Base-by-base conservation (phyloP, 78 protist species). In the Dictyostelium firmibasis region DNA sequence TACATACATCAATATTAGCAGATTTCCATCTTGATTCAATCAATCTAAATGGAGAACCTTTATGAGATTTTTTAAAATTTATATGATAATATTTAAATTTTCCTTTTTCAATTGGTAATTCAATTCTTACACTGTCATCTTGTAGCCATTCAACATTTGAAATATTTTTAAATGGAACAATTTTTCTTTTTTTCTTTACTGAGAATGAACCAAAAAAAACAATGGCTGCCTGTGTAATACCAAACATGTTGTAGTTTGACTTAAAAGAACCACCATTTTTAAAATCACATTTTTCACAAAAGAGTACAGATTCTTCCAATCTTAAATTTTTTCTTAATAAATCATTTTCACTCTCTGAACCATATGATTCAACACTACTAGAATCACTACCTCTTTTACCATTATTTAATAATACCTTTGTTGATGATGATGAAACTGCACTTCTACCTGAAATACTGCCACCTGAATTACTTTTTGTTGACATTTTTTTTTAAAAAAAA, bases 21-120 rank as follows among this genome's bases (percentile, higher is more conserved):
- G 79, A 29, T 72, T 72, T 27, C 79, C 79, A 72, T 72, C 79
- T 72, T 72, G 79, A 72, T 33, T 72, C 79, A 33, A 72, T 72
- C 33, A 72, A 72, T 72, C 79, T 72, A 33, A 33, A 72, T 72
- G 79, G 79, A 29, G 79, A 72, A 72, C 79, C 79, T 33, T 33
- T 33, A 72, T 72, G 79, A 33, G 79, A 31, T 72, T 72, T 72
- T 72, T 72, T 72, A 72, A 72, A 72, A 31, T 72, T 27, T 2
- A 72, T 72, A 31, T 72, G 79, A 72, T 72, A 72, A 72, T 33
- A 29, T 72, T 72, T 72, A 33, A 16, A 20, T 72, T 72, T 72
- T 3, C 44, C 79, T 33, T 18, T 72, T 72, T 72, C 79, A 27
- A 27, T 27, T 72, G 79, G 79, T 33, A 72, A 27, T 31, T 29